These are phyloP conservation scores for Leccinum pachyderme DNA, from an alignment of 1,284 basidiomycete genomes.

Conservation along the genomic window DNA sequence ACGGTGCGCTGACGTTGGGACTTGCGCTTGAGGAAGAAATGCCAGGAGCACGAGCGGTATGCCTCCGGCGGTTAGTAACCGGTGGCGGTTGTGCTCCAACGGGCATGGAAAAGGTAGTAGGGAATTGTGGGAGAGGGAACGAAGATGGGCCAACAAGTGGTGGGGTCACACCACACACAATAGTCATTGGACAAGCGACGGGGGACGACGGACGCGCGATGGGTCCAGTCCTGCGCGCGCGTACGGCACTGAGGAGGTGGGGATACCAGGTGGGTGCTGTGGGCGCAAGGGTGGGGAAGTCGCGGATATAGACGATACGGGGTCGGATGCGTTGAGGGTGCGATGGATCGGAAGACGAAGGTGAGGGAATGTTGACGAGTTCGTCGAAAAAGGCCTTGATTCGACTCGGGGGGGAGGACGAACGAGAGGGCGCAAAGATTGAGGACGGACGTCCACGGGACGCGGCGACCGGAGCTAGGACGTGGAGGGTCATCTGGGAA, in stretches of 20 bases:
- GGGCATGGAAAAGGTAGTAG: slow-evolving; percentile 10
- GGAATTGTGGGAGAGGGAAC: slow-evolving; percentile 6
- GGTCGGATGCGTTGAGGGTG: slow-evolving; percentile 40
- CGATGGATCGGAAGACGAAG: slow-evolving; percentile 28
- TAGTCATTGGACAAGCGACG: slow-evolving; percentile 67
- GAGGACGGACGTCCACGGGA: slow-evolving; percentile 43
- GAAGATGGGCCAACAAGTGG: slow-evolving; percentile 42
- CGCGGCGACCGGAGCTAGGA: slow-evolving; percentile 48
- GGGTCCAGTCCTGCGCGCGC: slow-evolving; percentile 63
- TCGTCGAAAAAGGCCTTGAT: slow-evolving; percentile 72
- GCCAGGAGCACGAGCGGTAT: slow-evolving; percentile 29
- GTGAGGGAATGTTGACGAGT: slow-evolving; percentile 60
- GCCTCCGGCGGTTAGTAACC: slow-evolving; percentile 9
- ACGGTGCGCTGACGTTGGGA: neutral
- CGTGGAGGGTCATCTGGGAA: slow-evolving; percentile 61
- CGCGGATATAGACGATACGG: slow-evolving; percentile 82
- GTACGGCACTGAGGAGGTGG: slow-evolving; percentile 71
- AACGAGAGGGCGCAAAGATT: slow-evolving; percentile 42
- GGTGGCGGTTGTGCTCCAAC: slow-evolving; percentile 7
- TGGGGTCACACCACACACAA: slow-evolving; percentile 82
- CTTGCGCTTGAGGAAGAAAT: neutral
- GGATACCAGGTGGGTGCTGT: slow-evolving; percentile 80
- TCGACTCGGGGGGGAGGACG: slow-evolving; percentile 46
- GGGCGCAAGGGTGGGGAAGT: slow-evolving; percentile 71
- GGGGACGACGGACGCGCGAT: slow-evolving; percentile 55